Base-by-base conservation (phyloP, 2,329 filamentous ascomycete species). In the Leptosphaerulina australis region DNA sequence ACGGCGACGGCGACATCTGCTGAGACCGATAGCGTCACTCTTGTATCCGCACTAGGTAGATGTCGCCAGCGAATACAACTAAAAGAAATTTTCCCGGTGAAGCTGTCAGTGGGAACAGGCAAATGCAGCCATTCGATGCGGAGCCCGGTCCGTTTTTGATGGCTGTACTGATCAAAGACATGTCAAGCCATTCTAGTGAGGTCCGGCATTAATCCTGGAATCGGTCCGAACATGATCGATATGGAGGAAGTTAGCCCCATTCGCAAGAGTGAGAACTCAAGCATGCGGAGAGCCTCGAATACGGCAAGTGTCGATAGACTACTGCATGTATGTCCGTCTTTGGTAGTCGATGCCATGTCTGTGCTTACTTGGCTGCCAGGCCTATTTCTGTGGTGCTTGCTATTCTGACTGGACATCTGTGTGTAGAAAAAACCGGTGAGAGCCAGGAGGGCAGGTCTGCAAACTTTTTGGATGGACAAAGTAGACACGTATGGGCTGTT, bases 341-440 rank as follows among this genome's bases (percentile, higher is more conserved):
- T 14, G 35, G 48, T 24, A 51, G 20, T 51, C 30, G 12, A 45
- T 51, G 45, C 30, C 25, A 3, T 10, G 12, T 17, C 3, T 6
- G 15, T 2, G 9, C 10, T 9, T 15, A 1, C 10, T 18, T 31
- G 38, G 21, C 38, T 20, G 31, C 30, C 31, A 17, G 18, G 25
- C 5, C 5, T 20, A 6, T 20, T 18, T 25, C 14, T 18, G 12
- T 4, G 8, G n/a, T 30, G 15, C 15, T 39, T 22, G 26, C 22
- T 26, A 22, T 24, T 4, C 21, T 12, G 22, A 18, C 17, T n/a
- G 22, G 10, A 15, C 7, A 20, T 20, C 40, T 40, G 35, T 34
- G 40, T 38, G 48, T 51, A 21, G n/a, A n/a, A 45, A 36, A 51
- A 44, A 51, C 48, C 48, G 48, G 48, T 51, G 29, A 51, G 30